Evolutionary conservation across 768 basidiomycete genomes (phyloP), one percentile per base, ranked within the genome.

Genomic region (Hortiboletus campestris): DNA sequence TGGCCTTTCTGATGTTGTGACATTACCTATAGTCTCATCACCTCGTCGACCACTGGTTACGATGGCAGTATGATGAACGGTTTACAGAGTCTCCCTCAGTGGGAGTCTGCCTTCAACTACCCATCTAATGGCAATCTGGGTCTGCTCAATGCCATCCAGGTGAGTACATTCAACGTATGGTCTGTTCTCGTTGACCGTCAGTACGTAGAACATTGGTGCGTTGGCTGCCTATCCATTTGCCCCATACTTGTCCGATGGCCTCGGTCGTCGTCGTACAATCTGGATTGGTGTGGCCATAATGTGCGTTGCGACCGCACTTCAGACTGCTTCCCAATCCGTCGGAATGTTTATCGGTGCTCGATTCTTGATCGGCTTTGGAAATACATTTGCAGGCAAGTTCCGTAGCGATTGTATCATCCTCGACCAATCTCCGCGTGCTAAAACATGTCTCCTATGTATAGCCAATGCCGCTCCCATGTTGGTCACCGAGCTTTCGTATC

Each of bases 51-150:
- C 35, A 88, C 84, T 66, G 88, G 87, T 53, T 89, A 84, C 64
- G 88, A 89, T 66, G 86, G 85, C 53, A 84, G 81, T 68, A 84
- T 89, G 82, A 87, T 88, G 86, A 88, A 90, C 67, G 85, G 85
- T 67, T 75, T 91, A 42, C 88, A 91, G 69, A 83, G 84, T 47
- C 75, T 89, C 57, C 59, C 72, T n/a, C 81, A 84, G 59, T 91
- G 89, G 89, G 69, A 76, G 43, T 42, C 56, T 2, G 85, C 82
- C 67, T 91, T 90, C 70, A 61, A 77, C 57, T 43, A 74, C 46
- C 88, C 89, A 4, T 72, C 74, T 22, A 78, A 80, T 36, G 76
- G 81, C 20, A 83, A 74, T 51, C 74, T 89, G 17, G 86, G 88
- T 66, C 69, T 89, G 10, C 76, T 89, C 48, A 88, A 86, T 61